phyloP scores from a whole-genome alignment of 192 early-diverging fungal genomes.

The Pilaira anomala region DNA sequence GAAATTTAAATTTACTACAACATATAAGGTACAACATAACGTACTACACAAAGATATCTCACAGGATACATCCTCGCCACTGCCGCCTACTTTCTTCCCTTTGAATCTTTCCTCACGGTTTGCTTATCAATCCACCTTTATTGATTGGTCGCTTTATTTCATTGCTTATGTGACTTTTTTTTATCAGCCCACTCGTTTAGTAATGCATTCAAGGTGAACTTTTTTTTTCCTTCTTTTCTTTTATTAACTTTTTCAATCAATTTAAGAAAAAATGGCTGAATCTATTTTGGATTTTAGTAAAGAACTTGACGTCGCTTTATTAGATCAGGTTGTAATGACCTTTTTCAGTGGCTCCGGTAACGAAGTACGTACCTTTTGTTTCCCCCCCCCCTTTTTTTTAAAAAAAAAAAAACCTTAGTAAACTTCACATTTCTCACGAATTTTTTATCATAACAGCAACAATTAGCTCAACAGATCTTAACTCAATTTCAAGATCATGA shows the following conservation, averaged over 20 bases:
- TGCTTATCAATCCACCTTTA: too few species aligned
- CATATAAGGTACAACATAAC: too few species aligned
- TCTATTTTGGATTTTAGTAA: slow-evolving; percentile 84
- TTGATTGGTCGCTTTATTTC: too few species aligned
- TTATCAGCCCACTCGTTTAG: too few species aligned
- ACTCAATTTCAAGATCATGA: slow-evolving; percentile 94
- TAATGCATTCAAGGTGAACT: too few species aligned
- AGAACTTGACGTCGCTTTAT: slow-evolving; percentile 80
- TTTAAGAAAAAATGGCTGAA: slow-evolving; percentile 34
- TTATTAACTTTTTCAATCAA: background rate
- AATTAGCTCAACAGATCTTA: slow-evolving; percentile 80
- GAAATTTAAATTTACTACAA: too few species aligned
- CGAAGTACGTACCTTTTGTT: slow-evolving; percentile 46
- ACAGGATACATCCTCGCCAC: too few species aligned
- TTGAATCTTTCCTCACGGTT: too few species aligned
- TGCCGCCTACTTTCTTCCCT: too few species aligned
- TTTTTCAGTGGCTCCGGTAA: slow-evolving; percentile 72
- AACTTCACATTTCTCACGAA: slow-evolving; percentile 2
- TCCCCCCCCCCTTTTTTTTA: too few species aligned
- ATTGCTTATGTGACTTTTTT: too few species aligned
- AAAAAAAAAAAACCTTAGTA: background rate
- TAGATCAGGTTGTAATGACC: slow-evolving; percentile 88
- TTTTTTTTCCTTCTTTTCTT: slow-evolving; percentile 2
- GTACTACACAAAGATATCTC: too few species aligned
- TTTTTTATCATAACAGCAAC: slow-evolving; percentile 59